Conservation (phyloP, 345 rosid species). For the Fremontodendron californicum region DNA sequence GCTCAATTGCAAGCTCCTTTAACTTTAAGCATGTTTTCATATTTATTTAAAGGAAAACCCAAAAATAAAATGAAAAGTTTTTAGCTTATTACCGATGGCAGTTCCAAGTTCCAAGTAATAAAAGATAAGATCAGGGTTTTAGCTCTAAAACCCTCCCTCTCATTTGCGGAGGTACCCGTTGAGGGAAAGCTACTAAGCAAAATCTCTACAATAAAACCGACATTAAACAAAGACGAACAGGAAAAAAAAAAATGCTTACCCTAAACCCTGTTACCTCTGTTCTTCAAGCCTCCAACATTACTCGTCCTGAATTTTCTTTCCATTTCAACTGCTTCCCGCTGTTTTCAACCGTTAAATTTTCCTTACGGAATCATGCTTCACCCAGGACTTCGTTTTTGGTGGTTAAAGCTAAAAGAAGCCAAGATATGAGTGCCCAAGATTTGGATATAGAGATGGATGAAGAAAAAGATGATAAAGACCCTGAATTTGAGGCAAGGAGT, state of each 20-base stretch:
- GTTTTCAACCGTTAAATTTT: conserved; percentile 23
- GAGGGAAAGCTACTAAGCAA: not conserved
- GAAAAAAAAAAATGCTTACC: conserved; percentile 19
- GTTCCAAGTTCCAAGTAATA: too few species aligned
- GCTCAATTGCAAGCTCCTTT: too few species aligned
- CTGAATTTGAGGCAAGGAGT: conserved; percentile 20
- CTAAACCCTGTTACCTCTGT: conserved; percentile 13
- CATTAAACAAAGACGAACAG: not conserved
- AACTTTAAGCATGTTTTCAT: too few species aligned
- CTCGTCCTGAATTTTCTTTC: conserved; percentile 8
- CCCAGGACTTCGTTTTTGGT: conserved; percentile 9
- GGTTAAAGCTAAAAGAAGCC: conserved; percentile 11
- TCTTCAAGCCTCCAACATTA: conserved; percentile 7
- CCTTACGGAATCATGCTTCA: not conserved
- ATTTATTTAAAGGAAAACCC: too few species aligned
- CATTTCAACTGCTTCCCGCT: conserved; percentile 16
- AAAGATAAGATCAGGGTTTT: conserved; percentile 5
- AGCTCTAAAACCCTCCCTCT: not conserved
- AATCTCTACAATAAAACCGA: not conserved
- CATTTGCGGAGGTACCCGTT: not conserved
- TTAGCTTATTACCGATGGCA: too few species aligned
- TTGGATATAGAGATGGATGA: conserved; percentile 18
- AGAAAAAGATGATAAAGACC: conserved; percentile 29
- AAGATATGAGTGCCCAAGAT: not conserved
- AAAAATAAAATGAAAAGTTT: too few species aligned